Base-by-base conservation (phyloP, 2,329 filamentous ascomycete species). In the Epichloe coenophiala region DNA sequence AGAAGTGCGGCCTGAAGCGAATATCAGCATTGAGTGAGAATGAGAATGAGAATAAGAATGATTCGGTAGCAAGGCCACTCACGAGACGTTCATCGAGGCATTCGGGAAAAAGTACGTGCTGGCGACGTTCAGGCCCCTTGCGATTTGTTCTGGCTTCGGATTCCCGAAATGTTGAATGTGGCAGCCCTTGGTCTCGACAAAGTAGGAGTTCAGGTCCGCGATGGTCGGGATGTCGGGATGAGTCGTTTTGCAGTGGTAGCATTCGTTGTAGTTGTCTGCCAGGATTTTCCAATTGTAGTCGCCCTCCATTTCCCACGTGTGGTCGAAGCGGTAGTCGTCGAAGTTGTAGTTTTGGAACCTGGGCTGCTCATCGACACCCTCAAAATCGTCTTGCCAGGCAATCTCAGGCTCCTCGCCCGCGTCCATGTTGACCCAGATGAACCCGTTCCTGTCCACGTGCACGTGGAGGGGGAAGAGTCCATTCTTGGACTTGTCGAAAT, bases 181-280 rank as follows among this genome's bases (percentile, higher is more conserved):
- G 1, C 65, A 68, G 17, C 65, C 68, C 54, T 71, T 69, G 39
- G 71, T 71, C 54, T 75, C 66, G 47, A 77, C 74, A 40, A 67
- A 63, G 63, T 81, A 81, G 3, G 72, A 72, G 52, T 72, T 70
- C 39, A 81, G 70, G 53, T 81, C 75, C 43, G 77, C 71, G n/a
- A 81, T 68, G 41, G 69, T 67, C 4, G 75, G 69, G 35, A 81
- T 74, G 51, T 78, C 75, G 2, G 79, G 77, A 56, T 81, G 78
- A 2, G 77, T 73, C 1, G 73, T 75, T 47, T 73, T 72, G 66
- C 77, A 81, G 66, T 82, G 78, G 57, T 83, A 83, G 60, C 78
- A 83, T 60, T 80, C 78, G 60, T 83, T 83, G 68, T 80, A 83
- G 66, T 83, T 81, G 59, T 83, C 79, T 13, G 73, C 72, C 35